A percentile compares a stretch with the other conserved stretches of the same genome.
These are phyloP conservation scores for Trichoderma sp. DNA, from an alignment of 2,329 filamentous ascomycete species.

Conservation along the genomic window DNA sequence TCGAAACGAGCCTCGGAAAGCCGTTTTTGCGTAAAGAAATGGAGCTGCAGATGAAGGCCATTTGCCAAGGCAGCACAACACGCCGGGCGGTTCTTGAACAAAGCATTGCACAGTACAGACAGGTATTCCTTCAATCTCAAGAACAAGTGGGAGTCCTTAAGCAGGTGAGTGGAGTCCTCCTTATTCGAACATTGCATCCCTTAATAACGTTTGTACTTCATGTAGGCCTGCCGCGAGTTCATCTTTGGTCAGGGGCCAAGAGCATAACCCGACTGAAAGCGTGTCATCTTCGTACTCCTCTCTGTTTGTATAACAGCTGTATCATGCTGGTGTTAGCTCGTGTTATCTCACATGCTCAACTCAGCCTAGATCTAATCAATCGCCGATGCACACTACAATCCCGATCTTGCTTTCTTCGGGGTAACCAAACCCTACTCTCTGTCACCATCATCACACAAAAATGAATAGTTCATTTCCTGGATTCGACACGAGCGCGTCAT, in stretches of 20 bases:
- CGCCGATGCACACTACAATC: neutral
- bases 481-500: slow-evolving; percentile 5
- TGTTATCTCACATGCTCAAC: neutral
- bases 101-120: slow-evolving; percentile 81
- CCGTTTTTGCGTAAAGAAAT: slow-evolving; percentile 97
- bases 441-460: neutral
- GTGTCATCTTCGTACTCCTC: neutral
- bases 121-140: slow-evolving; percentile 79
- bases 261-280: neutral
- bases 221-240: slow-evolving; percentile 41
- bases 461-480: neutral
- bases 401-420: neutral
- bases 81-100: slow-evolving; percentile 74
- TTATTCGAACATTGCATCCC: neutral
- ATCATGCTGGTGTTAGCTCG: neutral
- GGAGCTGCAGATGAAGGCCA: slow-evolving; percentile 95
- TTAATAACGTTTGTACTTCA: neutral
- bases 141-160: slow-evolving; percentile 69
- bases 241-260: slow-evolving; percentile 29
- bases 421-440: neutral
- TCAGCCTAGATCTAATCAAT: neutral
- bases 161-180: slow-evolving; percentile 47
- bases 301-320: neutral
- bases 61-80: slow-evolving; percentile 82
- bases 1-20: slow-evolving; percentile 90